Conservation (phyloP, 2,329 filamentous ascomycete genomes). For the Nemania diffusa region DNA sequence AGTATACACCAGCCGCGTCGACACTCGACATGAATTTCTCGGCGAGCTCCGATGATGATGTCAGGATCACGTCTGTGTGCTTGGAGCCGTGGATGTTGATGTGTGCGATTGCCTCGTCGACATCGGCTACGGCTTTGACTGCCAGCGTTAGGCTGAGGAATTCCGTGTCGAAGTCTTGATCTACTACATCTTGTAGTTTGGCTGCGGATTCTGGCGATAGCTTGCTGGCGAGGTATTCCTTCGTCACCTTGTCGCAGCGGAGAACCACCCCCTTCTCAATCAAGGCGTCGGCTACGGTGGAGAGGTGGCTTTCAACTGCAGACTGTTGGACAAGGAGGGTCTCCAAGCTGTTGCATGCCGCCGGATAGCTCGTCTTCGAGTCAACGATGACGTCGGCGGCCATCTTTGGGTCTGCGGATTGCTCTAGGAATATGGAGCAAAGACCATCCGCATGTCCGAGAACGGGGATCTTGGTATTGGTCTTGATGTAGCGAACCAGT, state of each 20-base stretch:
- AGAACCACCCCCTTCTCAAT: constrained; percentile 81
- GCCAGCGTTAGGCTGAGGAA: constrained; percentile 87
- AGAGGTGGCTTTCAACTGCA: constrained; percentile 74
- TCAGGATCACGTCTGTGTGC: constrained; percentile 94
- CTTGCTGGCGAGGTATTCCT: constrained; percentile 68
- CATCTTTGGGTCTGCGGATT: constrained; percentile 77
- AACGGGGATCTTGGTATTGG: constrained; percentile 91
- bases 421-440: constrained; percentile 86
- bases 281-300: constrained; percentile 77
- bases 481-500: constrained; percentile 88
- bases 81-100: constrained; percentile 94
- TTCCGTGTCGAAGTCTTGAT: constrained; percentile 85
- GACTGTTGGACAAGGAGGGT: constrained; percentile 85
- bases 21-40: constrained; percentile 85
- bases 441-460: constrained; percentile 95
- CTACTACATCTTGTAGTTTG: constrained; percentile 71
- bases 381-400: constrained; percentile 84
- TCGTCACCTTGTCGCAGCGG: constrained; percentile 78
- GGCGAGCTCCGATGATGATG: constrained; percentile 72
- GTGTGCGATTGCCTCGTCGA: constrained; percentile 81
- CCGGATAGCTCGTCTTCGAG: constrained; percentile 93
- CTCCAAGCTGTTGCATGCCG: constrained; percentile 95
- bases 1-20: constrained; percentile 93
- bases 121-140: constrained; percentile 77
- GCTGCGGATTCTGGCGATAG: constrained; percentile 51